A percentile compares a stretch with the other conserved stretches of the same genome.
phyloP scores from a whole-genome alignment of 305 asterid genomes.

The Rubia tinctorum region DNA sequence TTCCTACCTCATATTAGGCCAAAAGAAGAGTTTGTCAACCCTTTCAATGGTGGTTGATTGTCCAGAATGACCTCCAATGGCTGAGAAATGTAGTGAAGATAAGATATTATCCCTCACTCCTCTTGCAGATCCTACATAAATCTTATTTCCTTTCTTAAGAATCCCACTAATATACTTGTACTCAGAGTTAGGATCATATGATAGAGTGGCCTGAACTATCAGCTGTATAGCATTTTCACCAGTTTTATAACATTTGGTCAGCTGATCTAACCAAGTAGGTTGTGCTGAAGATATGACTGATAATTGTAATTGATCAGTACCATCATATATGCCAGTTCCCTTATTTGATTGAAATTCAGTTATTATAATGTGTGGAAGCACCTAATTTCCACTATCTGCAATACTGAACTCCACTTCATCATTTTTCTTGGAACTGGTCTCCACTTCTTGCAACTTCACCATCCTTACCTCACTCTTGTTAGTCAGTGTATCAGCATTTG shows the following conservation, averaged over 20 bases:
- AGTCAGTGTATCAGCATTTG: background rate
- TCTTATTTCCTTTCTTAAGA: too few species aligned
- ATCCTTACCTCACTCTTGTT: too few species aligned
- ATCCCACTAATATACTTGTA: too few species aligned
- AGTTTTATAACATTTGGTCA: too few species aligned
- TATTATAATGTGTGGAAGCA: too few species aligned
- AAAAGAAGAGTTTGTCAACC: background rate
- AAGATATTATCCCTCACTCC: background rate
- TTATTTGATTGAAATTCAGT: too few species aligned
- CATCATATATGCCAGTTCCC: too few species aligned
- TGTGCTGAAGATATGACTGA: too few species aligned
- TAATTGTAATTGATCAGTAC: too few species aligned
- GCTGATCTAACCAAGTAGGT: too few species aligned
- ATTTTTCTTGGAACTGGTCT: background rate
- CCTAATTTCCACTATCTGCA: too few species aligned
- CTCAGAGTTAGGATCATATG: background rate
- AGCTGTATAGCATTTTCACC: too few species aligned
- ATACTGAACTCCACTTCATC: background rate
- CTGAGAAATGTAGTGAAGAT: background rate
- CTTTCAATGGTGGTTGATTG: background rate
- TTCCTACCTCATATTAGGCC: background rate
- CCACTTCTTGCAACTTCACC: background rate
- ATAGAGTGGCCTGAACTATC: background rate
- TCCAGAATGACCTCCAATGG: background rate
- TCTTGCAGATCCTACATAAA: background rate